Evolutionary conservation across 495 filamentous ascomycete species (phyloP), one percentile per base, ranked within the genome.

Genomic region (Xylaria longipes): DNA sequence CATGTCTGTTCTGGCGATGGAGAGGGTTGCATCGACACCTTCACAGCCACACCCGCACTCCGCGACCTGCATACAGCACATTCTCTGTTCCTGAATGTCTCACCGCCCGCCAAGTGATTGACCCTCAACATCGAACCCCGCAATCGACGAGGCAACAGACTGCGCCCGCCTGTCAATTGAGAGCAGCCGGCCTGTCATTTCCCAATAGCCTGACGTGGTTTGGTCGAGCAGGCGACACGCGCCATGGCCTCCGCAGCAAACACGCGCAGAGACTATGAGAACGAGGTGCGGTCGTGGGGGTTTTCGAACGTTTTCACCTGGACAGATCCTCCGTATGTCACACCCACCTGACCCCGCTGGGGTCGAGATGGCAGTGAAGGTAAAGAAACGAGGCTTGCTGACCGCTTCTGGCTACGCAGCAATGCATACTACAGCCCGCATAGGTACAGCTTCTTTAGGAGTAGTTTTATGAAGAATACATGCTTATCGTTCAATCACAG

Each of bases 261-360:
- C 66, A 62, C 56, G 25, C 73, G 46, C 48, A 60, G 39, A 29
- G 73, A 79, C 52, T 72, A 67, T 22, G 93, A 95, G 79, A 79
- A 81, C 43, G 82, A 92, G 50, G 93, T 96, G 41, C 82, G 85
- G 33, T 87, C 89, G 29, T 96, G 93, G 93, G 93, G 93, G 1
- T 95, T 94, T 79, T 73, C 74, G 1, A 84, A 90, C 76, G 91
- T 94, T 70, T 95, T 94, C 69, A 94, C 92, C 29, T 96, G 93
- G 93, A 88, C 86, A 8, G 93, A 97, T 83, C 83, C 88, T 33
- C 89, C 90, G 89, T 92, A 89, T 65, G 87, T 85, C 20, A 61
- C n/a, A 71, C 41, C 29, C 43, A 25, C 33, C 7, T 29, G 12
- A 56, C 57, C 27, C 60, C 46, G 20, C 60, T 17, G 45, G 37